Conservation (phyloP, 495 filamentous ascomycete genomes). For the Rostrohypoxylon terebratum region DNA sequence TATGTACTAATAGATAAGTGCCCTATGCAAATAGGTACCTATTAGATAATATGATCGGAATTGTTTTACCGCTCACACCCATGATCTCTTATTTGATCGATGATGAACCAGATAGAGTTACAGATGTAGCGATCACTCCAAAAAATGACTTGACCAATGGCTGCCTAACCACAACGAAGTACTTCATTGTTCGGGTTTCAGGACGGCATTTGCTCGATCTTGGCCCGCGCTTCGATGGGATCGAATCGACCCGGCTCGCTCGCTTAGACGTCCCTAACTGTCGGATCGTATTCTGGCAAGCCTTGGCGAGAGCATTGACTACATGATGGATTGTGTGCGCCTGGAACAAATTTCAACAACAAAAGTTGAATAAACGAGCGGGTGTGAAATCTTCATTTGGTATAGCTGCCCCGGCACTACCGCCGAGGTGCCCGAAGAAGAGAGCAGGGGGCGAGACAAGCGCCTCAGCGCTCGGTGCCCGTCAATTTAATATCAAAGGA, state of each 20-base stretch:
- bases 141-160: neutral
- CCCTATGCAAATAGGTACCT: neutral
- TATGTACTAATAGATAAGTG: neutral
- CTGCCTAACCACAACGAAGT: neutral
- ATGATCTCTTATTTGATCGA: slow-evolving; percentile 9
- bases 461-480: slow-evolving; percentile 23
- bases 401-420: slow-evolving; percentile 1
- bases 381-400: slow-evolving; percentile 29
- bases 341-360: slow-evolving; percentile 10
- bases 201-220: slow-evolving; percentile 14
- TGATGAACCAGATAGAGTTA: slow-evolving; percentile 14
- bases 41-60: neutral
- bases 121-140: slow-evolving; percentile 6
- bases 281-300: slow-evolving; percentile 29
- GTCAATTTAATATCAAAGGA: slow-evolving; percentile 43
- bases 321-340: slow-evolving; percentile 10
- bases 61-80: neutral
- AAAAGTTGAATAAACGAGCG: neutral
- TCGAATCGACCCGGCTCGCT: neutral
- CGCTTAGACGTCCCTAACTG: slow-evolving; percentile 26
- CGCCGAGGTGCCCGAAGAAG: slow-evolving; percentile 20
- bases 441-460: slow-evolving; percentile 17
- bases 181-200: neutral
- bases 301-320: slow-evolving; percentile 23
- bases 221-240: neutral